Evolutionary conservation across 768 basidiomycete genomes (phyloP).

Genomic region (Tylopilus vinaceipallidus): DNA sequence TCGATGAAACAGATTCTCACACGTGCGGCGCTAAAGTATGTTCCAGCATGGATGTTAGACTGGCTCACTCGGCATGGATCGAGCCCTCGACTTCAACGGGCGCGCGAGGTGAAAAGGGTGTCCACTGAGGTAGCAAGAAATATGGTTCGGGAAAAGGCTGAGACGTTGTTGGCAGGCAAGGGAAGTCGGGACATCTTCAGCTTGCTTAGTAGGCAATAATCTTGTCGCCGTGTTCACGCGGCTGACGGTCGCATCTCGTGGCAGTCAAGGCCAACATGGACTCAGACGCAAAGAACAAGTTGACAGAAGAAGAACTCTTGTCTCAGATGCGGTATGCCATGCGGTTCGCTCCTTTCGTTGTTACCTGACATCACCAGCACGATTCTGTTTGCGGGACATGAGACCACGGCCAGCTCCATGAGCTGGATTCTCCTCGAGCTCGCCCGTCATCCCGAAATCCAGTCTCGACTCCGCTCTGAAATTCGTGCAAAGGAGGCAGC

Average conservation of each 20-base stretch:
- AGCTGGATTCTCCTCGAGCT: constrained; percentile 66
- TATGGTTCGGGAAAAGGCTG: constrained; percentile 16
- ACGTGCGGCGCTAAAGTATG: constrained; percentile 7
- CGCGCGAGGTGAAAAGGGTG: constrained; percentile 7
- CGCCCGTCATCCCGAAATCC: constrained; percentile 53
- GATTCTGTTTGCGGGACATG: constrained; percentile 51
- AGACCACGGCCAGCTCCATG: constrained; percentile 58
- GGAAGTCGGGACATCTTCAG: constrained; percentile 21
- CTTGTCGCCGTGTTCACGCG: background rate
- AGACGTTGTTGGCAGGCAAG: constrained; percentile 8
- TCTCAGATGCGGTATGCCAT: constrained; percentile 18
- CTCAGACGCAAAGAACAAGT: constrained; percentile 20
- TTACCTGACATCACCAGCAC: constrained; percentile 30
- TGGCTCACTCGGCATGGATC: constrained; percentile 31
- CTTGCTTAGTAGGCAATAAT: constrained; percentile 36
- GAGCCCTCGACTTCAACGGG: constrained; percentile 16
- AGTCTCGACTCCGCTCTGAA: constrained; percentile 52
- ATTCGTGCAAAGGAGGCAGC: constrained; percentile 10
- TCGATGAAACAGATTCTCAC: constrained; percentile 15
- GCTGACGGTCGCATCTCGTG: background rate
- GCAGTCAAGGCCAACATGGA: constrained; percentile 30
- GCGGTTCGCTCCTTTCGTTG: background rate
- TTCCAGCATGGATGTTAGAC: constrained; percentile 27
- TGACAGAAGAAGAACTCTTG: constrained; percentile 14
- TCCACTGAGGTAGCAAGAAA: constrained; percentile 10